Percentiles rank a stretch among this genome's conserved stretches.
Conservation (phyloP, 257 asterid species). For the Solanum medicagineum region DNA sequence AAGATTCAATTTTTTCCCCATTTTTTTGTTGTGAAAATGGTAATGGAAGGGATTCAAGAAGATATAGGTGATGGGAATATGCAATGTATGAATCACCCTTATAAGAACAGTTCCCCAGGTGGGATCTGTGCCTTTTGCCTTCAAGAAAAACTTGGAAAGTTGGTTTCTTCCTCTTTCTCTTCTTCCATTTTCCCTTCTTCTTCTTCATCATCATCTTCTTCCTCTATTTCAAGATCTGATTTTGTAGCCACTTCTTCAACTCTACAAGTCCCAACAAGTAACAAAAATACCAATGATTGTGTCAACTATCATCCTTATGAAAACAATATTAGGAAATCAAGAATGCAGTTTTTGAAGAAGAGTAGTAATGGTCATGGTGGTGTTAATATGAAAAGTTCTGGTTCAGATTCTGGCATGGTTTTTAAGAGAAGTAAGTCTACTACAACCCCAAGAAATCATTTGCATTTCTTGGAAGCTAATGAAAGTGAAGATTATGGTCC, state of each 20-base stretch:
- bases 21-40: slow-evolving; percentile 26
- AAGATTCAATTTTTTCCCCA: not conserved
- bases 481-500: slow-evolving; percentile 30
- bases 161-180: slow-evolving; percentile 77
- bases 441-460: slow-evolving; percentile 44
- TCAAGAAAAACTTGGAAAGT: slow-evolving; percentile 43
- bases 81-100: slow-evolving; percentile 78
- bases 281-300: not conserved
- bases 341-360: slow-evolving; percentile 47
- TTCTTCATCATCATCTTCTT: slow-evolving; percentile 20
- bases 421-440: slow-evolving; percentile 86
- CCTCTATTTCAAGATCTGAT: slow-evolving; percentile 68
- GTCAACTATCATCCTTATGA: slow-evolving; percentile 7
- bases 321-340: slow-evolving; percentile 25
- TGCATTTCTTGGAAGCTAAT: slow-evolving; percentile 43
- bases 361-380: slow-evolving; percentile 1
- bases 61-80: slow-evolving; percentile 63
- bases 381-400: not conserved
- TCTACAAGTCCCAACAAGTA: slow-evolving; percentile 16
- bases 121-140: slow-evolving; percentile 73
- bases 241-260: slow-evolving; percentile 11
- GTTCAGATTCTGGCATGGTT: slow-evolving; percentile 23
- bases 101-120: slow-evolving; percentile 77
- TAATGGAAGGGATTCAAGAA: slow-evolving; percentile 92
- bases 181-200: slow-evolving; percentile 57